A percentile compares a stretch with the other conserved stretches of the same genome.
These are phyloP conservation scores for Dacryopinax primogenitus DNA, from an alignment of 768 basidiomycete species.

Conservation along the genomic window DNA sequence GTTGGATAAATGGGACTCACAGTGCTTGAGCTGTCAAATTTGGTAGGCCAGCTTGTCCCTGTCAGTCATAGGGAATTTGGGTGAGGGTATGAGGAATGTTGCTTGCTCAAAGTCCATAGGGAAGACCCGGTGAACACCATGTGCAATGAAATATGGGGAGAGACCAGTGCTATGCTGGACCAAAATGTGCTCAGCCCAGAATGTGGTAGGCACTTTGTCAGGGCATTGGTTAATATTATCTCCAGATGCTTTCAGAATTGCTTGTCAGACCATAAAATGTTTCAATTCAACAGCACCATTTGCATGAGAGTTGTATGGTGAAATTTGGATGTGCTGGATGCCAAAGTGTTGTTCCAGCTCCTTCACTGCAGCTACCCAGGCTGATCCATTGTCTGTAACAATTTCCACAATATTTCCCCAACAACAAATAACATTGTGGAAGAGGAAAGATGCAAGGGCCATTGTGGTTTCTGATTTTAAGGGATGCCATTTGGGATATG, in stretches of 20 bases:
- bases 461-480: no score
- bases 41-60: background rate
- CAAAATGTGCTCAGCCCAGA: constrained; percentile 24
- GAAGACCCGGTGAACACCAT: background rate
- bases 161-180: constrained; percentile 24
- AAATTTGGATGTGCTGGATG: constrained; percentile 25
- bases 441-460: constrained; percentile 1
- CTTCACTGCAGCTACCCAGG: constrained; percentile 19
- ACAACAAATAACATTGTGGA: background rate
- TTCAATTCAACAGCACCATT: constrained; percentile 31
- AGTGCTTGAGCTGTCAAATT: no score
- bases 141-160: constrained; percentile 25
- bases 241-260: constrained; percentile 27
- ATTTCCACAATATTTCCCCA: background rate
- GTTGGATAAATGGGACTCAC: no score
- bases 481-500: no score
- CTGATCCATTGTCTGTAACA: constrained; percentile 12
- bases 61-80: background rate
- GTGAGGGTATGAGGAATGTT: background rate
- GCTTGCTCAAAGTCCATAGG: background rate
- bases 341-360: constrained; percentile 21
- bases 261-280: constrained; percentile 27
- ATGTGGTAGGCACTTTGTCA: constrained; percentile 18
- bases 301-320: constrained; percentile 28
- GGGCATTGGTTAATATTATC: constrained; percentile 29